A percentile compares a stretch with the other conserved stretches of the same genome.
Evolutionary conservation across 768 basidiomycete genomes (phyloP).

Genomic region (Hypsizygus marmoreus): DNA sequence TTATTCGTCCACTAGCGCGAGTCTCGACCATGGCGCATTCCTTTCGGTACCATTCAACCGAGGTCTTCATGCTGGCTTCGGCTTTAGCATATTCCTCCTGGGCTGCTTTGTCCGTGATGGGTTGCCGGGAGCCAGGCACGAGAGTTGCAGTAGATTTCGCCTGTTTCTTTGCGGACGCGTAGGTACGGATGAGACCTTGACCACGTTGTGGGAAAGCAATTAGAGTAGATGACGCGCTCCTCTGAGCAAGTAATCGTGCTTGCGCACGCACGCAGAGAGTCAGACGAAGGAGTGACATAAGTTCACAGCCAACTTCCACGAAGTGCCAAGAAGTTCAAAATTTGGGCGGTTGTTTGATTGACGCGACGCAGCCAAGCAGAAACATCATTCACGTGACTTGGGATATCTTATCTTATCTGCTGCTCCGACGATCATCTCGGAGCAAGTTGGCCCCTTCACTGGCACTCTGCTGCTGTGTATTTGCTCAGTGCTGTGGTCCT

Average conservation of each 20-base stretch:
- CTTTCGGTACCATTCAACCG: constrained; percentile 75
- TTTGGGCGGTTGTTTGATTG: too few species aligned
- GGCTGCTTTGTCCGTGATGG: constrained; percentile 53
- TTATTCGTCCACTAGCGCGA: constrained; percentile 76
- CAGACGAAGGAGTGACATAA: constrained; percentile 1
- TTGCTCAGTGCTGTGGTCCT: constrained; percentile 3
- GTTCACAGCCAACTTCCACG: not conserved
- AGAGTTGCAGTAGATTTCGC: constrained; percentile 57
- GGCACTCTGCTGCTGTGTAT: constrained; percentile 3
- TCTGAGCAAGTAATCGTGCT: not conserved
- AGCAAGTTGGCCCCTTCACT: too few species aligned
- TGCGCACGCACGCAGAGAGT: not conserved
- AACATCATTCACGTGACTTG: too few species aligned
- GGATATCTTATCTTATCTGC: too few species aligned
- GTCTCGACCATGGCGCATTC: constrained; percentile 73
- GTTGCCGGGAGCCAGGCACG: constrained; percentile 68
- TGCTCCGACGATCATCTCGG: too few species aligned
- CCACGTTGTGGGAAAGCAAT: not conserved
- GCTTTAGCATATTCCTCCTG: constrained; percentile 63
- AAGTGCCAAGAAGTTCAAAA: too few species aligned
- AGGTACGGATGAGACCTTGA: constrained; percentile 14
- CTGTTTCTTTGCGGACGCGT: constrained; percentile 33
- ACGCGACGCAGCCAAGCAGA: too few species aligned
- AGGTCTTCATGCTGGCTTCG: constrained; percentile 61
- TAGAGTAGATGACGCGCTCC: not conserved